Evolutionary conservation across 2,329 filamentous ascomycete species (phyloP).

Genomic region (Hymenoscyphus scutula): DNA sequence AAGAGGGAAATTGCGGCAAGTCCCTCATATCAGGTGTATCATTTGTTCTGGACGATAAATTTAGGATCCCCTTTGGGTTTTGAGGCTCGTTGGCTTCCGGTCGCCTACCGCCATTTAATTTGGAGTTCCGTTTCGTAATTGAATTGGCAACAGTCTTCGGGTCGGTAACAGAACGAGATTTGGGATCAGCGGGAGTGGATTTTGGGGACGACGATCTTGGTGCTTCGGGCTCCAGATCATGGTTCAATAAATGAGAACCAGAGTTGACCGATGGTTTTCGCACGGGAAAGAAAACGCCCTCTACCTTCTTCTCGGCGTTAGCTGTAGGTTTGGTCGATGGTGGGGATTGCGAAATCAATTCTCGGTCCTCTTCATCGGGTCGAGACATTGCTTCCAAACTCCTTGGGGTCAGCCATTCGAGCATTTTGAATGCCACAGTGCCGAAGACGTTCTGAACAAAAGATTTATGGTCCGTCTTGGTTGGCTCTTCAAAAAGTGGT

Average conservation of each 20-base stretch:
- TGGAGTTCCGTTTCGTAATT: conserved; percentile 11
- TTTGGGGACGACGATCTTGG: conserved; percentile 7
- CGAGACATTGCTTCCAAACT: conserved; percentile 33
- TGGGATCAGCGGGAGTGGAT: neutral
- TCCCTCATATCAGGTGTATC: conserved; percentile 16
- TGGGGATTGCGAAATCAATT: neutral
- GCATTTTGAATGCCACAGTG: conserved; percentile 65
- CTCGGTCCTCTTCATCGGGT: conserved; percentile 12
- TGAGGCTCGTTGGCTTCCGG: conserved; percentile 27
- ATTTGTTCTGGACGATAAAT: conserved; percentile 22
- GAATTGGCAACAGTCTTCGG: conserved; percentile 16
- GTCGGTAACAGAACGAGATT: conserved; percentile 4
- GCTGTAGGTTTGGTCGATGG: neutral
- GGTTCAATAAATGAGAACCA: neutral
- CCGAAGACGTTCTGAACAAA: conserved; percentile 65
- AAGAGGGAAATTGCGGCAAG: conserved; percentile 10
- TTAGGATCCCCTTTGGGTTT: conserved; percentile 30
- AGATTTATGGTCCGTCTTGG: conserved; percentile 56
- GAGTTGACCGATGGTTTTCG: neutral
- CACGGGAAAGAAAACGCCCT: neutral
- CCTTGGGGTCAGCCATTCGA: conserved; percentile 66
- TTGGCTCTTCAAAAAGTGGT: conserved; percentile 23
- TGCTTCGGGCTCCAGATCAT: neutral
- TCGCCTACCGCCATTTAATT: conserved; percentile 17
- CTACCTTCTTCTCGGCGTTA: neutral